A percentile compares a stretch with the other conserved stretches of the same genome.
Evolutionary conservation across 768 basidiomycete species (phyloP).

Genomic region (Suillus spraguei): DNA sequence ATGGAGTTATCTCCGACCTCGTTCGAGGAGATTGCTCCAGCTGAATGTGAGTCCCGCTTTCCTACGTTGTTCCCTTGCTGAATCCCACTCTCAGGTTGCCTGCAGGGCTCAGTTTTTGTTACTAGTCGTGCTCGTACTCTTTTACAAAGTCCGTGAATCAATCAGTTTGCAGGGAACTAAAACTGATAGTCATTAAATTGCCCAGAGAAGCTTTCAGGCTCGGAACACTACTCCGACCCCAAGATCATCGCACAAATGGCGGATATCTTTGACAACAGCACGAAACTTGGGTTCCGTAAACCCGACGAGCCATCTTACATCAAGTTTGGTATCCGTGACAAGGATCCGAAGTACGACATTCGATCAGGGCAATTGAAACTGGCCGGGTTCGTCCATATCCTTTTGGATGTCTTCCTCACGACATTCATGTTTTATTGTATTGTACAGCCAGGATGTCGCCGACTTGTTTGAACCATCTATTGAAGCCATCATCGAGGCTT

Average conservation of each 20-base stretch:
- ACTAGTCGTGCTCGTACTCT: conserved; percentile 30
- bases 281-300: conserved; percentile 43
- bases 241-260: conserved; percentile 36
- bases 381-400: conserved; percentile 32
- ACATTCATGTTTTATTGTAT: neutral
- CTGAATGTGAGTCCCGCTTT: conserved; percentile 26
- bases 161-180: no score
- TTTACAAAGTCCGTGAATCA: conserved; percentile 26
- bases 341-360: conserved; percentile 37
- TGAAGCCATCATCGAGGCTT: conserved; percentile 34
- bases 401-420: neutral
- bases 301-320: conserved; percentile 36
- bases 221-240: conserved; percentile 25
- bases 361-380: conserved; percentile 40
- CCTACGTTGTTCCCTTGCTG: neutral
- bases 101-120: conserved; percentile 42
- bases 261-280: conserved; percentile 36
- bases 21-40: conserved; percentile 39
- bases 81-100: conserved; percentile 30
- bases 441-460: conserved; percentile 37
- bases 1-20: conserved; percentile 23
- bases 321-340: conserved; percentile 41
- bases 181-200: neutral
- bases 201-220: conserved; percentile 32
- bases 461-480: conserved; percentile 47